Percentiles rank a stretch among this genome's conserved stretches.
Evolutionary conservation across 495 filamentous ascomycete species (phyloP).

Genomic region (Penicillium silybi): DNA sequence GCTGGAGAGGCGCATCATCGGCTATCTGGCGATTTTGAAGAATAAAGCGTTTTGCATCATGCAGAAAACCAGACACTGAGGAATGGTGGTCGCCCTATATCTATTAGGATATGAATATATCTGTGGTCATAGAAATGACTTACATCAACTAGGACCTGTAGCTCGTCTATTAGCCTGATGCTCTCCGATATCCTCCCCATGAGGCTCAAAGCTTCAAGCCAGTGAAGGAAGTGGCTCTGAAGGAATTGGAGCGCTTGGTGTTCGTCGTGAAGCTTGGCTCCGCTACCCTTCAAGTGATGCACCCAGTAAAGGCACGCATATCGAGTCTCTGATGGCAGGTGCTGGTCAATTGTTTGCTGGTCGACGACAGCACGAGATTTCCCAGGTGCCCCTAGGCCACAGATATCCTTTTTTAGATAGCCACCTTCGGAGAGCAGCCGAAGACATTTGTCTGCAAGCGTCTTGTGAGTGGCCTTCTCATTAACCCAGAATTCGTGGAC

Average conservation of each 20-base stretch:
- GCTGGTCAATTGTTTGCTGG: background rate
- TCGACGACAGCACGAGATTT: background rate
- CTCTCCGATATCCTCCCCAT: background rate
- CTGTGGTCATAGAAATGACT: too few species aligned
- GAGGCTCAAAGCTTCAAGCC: background rate
- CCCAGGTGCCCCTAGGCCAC: background rate
- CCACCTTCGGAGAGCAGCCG: background rate
- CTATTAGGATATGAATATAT: too few species aligned
- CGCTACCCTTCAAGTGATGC: background rate
- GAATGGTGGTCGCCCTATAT: too few species aligned
- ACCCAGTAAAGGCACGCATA: background rate
- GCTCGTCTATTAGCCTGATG: background rate
- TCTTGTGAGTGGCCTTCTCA: background rate
- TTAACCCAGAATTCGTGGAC: background rate
- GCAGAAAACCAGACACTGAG: too few species aligned
- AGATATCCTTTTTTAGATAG: background rate
- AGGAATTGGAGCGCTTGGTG: background rate
- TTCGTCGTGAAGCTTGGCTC: background rate
- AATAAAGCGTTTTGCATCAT: background rate
- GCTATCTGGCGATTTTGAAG: too few species aligned
- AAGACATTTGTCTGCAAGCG: background rate
- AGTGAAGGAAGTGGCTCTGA: background rate
- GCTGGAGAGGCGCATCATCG: too few species aligned
- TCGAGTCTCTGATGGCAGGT: background rate
- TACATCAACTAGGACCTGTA: too few species aligned